Base-by-base conservation (phyloP, 108 stramenopile genomes). In the Cyclotella sp. region DNA sequence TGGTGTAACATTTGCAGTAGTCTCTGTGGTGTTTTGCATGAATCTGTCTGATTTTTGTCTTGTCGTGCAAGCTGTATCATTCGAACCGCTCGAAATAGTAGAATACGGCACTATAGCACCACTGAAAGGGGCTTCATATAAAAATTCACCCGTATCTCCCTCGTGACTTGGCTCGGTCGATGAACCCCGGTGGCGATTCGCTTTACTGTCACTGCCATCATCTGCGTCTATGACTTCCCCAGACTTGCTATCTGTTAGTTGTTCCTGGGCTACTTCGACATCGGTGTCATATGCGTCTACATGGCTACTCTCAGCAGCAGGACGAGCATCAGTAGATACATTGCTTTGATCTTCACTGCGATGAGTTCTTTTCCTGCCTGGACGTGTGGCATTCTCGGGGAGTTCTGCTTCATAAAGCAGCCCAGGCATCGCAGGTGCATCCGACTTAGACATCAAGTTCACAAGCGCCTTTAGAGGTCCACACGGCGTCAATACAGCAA, bases 401-500 rank as follows among this genome's bases (percentile, higher is more conserved):
- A 94, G 70, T 27, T 83, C 34, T 30, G 97, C 98, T 78, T 99
- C 98, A 84, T 98, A 99, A 61, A 99, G 84, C 57, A 99, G 66
- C 13, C 98, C 98, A n/a, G 98, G 98, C 81, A 99, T 91, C 0
- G 80, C 63, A 21, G 95, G 97, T 12, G 94, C 93, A 72, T 95
- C 92, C 41, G 90, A 81, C 68, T 89, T 77, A 29, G 89, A 87
- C 90, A 97, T 93, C 46, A 97, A 63, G 27, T 93, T 81, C 9
- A 98, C 94, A 18, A 99, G 79, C 4, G 89, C 89, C 66, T 89
- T 91, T 39, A 99, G 84, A 10, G 98, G 98, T 10, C 98, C 98
- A 83, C 96, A 98, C 0, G 98, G 98, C 1, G 97, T 91, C 21
- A 99, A 78, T 11, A 99, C 97, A 4, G 97, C 98, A 75, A 91